Evolutionary conservation across 2,329 filamentous ascomycete genomes (phyloP), one percentile per base, ranked within the genome.

Genomic region (Pseudogymnoascus sp.): DNA sequence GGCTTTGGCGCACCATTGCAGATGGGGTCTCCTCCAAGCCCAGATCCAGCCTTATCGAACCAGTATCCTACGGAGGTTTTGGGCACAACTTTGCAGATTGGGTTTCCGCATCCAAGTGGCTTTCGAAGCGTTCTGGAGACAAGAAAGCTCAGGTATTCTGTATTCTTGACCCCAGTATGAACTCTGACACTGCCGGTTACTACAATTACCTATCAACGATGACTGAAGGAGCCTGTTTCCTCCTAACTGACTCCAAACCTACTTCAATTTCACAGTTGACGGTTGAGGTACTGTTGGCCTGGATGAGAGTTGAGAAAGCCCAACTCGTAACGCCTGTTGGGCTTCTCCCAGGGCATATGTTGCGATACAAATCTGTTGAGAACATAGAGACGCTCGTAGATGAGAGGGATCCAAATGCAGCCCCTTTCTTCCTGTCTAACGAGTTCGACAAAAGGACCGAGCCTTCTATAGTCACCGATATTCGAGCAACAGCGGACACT

Each of bases 61-160:
- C n/a, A 5, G 47, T 6, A 18, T 62, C 66, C 1, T 78, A 74
- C 59, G 75, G 73, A 1, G 70, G 72, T 0, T 68, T 64, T 10
- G 77, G 75, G 0, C 65, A 67, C 1, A 62, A 68, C 2, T 82
- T 82, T 60, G 65, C 69, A 2, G 79, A 82, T 68, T 82, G 79
- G 80, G 72, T 75, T 0, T 73, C 72, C 0, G 76, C 73, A 1
- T 71, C 73, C 21, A 71, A 69, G 3, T 72, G 72, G 0, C 67
- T 82, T 5, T 53, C 47, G 25, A 16, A 16, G 47, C 66, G 69
- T 28, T 50, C 64, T 5, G 73, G 75, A 6, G 67, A 69, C 14
- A 78, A 77, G 68, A 73, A 72, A 63, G 77, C 75, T 0, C 76
- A 78, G 50, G 76, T 81, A 5, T 80, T 80, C 67, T 73, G 73